These are phyloP conservation scores for Trichosanthes truncata DNA, from an alignment of 306 rosid species.

Conservation along the genomic window DNA sequence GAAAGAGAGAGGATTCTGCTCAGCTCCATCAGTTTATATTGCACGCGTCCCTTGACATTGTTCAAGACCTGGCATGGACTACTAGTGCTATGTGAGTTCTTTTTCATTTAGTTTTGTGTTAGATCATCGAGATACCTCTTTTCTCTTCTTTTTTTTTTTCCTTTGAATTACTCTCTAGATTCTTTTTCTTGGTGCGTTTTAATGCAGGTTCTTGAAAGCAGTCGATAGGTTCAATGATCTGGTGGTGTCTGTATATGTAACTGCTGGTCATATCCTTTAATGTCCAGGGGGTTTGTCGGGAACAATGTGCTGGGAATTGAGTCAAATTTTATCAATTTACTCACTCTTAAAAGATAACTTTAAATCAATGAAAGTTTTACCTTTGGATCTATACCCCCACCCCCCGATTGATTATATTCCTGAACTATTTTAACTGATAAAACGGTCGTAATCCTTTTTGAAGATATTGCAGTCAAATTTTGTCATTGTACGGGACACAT, in stretches of 20 bases:
- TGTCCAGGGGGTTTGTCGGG: neutral
- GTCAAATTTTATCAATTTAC: neutral
- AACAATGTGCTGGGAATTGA: neutral
- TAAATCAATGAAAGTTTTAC: neutral
- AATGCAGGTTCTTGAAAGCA: conserved; percentile 91
- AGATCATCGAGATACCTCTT: neutral
- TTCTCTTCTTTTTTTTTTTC: neutral
- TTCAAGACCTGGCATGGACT: conserved; percentile 98
- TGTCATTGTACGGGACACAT: neutral
- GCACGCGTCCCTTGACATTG: conserved; percentile 92
- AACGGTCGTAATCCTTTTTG: neutral
- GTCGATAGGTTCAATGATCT: conserved; percentile 88
- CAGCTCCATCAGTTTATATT: conserved; percentile 93
- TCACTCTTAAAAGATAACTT: neutral
- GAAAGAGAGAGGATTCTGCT: conserved; percentile 92
- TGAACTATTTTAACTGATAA: neutral
- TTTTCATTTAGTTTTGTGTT: neutral
- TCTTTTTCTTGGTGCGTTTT: conserved; percentile 11
- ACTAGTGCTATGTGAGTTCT: conserved; percentile 85
- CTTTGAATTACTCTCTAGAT: neutral
- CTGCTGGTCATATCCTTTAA: conserved; percentile 96
- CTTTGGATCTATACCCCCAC: neutral
- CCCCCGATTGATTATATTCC: neutral
- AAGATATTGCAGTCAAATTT: neutral
- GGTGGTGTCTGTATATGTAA: conserved; percentile 85